Base-by-base conservation (phyloP, 2,329 filamentous ascomycete species). In the Aspergillus fumigatus region DNA sequence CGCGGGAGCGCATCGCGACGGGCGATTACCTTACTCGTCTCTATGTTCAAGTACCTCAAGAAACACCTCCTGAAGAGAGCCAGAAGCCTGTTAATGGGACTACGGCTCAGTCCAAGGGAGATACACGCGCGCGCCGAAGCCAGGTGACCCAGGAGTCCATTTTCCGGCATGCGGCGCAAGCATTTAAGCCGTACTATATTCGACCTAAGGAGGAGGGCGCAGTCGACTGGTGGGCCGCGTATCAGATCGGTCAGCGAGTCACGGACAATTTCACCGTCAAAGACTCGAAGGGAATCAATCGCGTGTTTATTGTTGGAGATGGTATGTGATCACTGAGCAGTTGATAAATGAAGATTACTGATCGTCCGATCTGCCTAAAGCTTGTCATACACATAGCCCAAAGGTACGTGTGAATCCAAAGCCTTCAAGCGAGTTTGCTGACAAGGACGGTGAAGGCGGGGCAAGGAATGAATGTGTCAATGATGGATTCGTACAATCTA, bases 401-500 rank as follows among this genome's bases (percentile, higher is more conserved):
- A 90, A 90, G 66, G 72, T 73, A 62, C 41, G 50, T 50, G 4
- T 25, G 21, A 1, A 17, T 29, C 45, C 43, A 26, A 11, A 50
- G 29, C 27, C n/a, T 25, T 23, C 26, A 45, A 17, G 3, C 23
- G 29, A 11, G 63, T 43, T 53, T 49, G 55, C 64, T 14, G 23
- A 47, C 8, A 23, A 26, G 1, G 23, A 14, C 17, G 11, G 19
- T 21, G 4, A 45, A 76, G 77, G 88, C 88, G 32, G 88, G 88
- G 1, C 88, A 90, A 72, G 88, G 88, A 29, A 91, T 91, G 88
- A 91, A 91, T 67, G 88, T 88, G 0, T 88, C 87, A 3, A 90
- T 91, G 75, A 78, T 89, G 52, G 88, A 77, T 60, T 73, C 67
- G 0, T 70, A 72, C 65, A 77, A 77, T 32, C 63, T 77, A 3